A percentile compares a stretch with the other conserved stretches of the same genome.
Conservation (phyloP, 495 filamentous ascomycete genomes). For the Jackrogersella minutella region DNA sequence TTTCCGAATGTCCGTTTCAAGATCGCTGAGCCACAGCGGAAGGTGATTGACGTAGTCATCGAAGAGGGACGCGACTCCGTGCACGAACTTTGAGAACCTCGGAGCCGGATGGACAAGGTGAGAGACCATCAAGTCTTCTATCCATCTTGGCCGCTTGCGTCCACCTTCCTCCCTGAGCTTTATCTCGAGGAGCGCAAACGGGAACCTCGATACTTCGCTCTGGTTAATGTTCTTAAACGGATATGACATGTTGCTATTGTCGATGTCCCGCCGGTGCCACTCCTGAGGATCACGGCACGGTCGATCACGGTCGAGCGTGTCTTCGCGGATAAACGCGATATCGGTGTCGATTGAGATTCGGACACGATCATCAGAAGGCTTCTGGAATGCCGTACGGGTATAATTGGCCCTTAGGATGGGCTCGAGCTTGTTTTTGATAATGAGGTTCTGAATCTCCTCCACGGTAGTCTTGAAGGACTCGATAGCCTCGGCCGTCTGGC, state of each 20-base stretch:
- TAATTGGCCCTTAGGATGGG: slow-evolving; percentile 93
- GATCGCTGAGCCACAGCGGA: slow-evolving; percentile 91
- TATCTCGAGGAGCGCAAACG: slow-evolving; percentile 90
- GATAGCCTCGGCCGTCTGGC: slow-evolving; percentile 66
- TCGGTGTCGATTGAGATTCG: slow-evolving; percentile 93
- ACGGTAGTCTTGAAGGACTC: slow-evolving; percentile 76
- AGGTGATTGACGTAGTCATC: slow-evolving; percentile 96
- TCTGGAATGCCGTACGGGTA: slow-evolving; percentile 93
- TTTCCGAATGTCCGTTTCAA: slow-evolving; percentile 90
- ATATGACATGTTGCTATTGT: slow-evolving; percentile 80
- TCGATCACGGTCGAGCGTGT: slow-evolving; percentile 79
- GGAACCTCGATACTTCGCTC: slow-evolving; percentile 92
- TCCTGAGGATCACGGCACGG: slow-evolving; percentile 86
- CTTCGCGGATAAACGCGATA: slow-evolving; percentile 91
- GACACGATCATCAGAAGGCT: slow-evolving; percentile 89
- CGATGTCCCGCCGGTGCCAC: slow-evolving; percentile 93
- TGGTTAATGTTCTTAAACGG: slow-evolving; percentile 86
- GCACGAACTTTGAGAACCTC: slow-evolving; percentile 95
- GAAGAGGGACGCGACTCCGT: slow-evolving; percentile 89
- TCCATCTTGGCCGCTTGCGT: slow-evolving; percentile 80
- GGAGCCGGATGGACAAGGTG: slow-evolving; percentile 90
- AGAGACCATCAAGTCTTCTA: slow-evolving; percentile 87
- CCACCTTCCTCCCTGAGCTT: slow-evolving; percentile 77
- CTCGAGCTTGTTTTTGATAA: slow-evolving; percentile 77
- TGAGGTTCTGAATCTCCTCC: slow-evolving; percentile 79